A percentile compares a stretch with the other conserved stretches of the same genome.
Evolutionary conservation across 2,329 filamentous ascomycete species (phyloP).

Genomic region (Aspergillus viridinutans): DNA sequence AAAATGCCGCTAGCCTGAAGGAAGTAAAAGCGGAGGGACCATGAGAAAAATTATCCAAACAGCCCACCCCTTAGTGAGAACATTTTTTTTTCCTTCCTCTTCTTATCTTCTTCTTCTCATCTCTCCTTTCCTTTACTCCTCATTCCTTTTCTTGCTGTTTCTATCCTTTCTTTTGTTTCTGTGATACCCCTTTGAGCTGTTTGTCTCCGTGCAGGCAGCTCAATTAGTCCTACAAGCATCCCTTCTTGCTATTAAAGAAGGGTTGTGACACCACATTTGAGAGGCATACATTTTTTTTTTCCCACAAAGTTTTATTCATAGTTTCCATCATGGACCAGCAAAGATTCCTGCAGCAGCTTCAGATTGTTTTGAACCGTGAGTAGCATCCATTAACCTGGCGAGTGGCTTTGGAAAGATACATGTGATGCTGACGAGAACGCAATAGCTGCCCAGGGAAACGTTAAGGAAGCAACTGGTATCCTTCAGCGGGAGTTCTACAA

Average conservation of each 20-base stretch:
- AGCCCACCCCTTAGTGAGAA: constrained; percentile 14
- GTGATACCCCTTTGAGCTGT: constrained; percentile 31
- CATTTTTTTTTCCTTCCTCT: constrained; percentile 15
- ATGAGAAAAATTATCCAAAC: constrained; percentile 1
- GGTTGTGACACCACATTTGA: constrained; percentile 13
- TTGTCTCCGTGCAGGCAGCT: constrained; percentile 30
- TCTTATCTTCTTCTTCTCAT: constrained; percentile 11
- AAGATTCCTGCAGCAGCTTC: constrained; percentile 79
- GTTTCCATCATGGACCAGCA: constrained; percentile 65
- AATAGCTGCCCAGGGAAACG: constrained; percentile 78
- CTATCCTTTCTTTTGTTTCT: constrained; percentile 18
- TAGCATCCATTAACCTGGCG: constrained; percentile 20
- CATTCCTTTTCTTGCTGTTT: constrained; percentile 21
- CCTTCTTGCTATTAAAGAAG: constrained; percentile 9
- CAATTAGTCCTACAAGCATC: constrained; percentile 17
- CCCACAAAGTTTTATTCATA: constrained; percentile 2
- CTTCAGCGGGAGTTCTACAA: constrained; percentile 93
- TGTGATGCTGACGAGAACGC: constrained; percentile 14
- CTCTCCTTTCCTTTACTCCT: constrained; percentile 16
- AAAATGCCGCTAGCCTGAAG: background rate
- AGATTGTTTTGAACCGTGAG: constrained; percentile 83
- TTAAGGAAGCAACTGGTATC: constrained; percentile 84
- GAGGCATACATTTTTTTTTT: constrained; percentile 8
- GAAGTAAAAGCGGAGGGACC: background rate
- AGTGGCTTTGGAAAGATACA: background rate